Conservation (phyloP, 2,329 filamentous ascomycete species). For the Stachybotrys chlorohalonatus region DNA sequence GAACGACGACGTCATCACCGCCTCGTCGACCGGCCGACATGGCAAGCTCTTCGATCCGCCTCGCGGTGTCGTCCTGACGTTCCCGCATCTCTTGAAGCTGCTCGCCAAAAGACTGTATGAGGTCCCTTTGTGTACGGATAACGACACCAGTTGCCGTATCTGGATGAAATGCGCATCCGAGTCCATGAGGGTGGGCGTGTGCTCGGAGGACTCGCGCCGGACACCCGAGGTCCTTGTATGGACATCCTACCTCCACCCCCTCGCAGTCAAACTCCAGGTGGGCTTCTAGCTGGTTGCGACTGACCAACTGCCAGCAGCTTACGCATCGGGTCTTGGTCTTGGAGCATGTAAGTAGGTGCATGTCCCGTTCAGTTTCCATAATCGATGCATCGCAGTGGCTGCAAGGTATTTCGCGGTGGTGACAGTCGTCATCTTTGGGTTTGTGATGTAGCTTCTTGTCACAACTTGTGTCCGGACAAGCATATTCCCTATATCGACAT, state of each 20-base stretch:
- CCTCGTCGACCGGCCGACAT: constrained; percentile 28
- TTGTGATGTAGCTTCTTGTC: constrained; percentile 41
- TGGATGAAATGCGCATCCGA: constrained; percentile 41
- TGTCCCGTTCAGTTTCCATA: constrained; percentile 32
- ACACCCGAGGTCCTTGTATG: constrained; percentile 26
- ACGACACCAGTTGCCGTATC: constrained; percentile 42
- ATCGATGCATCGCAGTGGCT: constrained; percentile 42
- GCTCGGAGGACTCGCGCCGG: constrained; percentile 22
- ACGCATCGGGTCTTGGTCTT: constrained; percentile 39
- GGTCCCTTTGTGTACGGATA: constrained; percentile 35
- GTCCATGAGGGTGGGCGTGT: constrained; percentile 34
- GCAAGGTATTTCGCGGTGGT: constrained; percentile 43
- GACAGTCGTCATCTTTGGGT: constrained; percentile 41
- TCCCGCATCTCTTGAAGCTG: constrained; percentile 25
- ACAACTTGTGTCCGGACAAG: constrained; percentile 47
- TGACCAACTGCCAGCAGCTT: constrained; percentile 35
- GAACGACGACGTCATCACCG: constrained; percentile 30
- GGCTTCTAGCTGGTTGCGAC: constrained; percentile 33
- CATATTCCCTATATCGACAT: constrained; percentile 45
- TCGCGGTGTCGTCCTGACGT: constrained; percentile 22
- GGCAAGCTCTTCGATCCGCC: constrained; percentile 27
- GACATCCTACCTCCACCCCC: constrained; percentile 41
- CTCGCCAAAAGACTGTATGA: constrained; percentile 34
- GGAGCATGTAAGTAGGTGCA: constrained; percentile 30
- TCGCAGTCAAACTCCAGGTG: constrained; percentile 41